phyloP scores from a whole-genome alignment of 169 alveolate species.

The Cryptosporidium sp. region DNA sequence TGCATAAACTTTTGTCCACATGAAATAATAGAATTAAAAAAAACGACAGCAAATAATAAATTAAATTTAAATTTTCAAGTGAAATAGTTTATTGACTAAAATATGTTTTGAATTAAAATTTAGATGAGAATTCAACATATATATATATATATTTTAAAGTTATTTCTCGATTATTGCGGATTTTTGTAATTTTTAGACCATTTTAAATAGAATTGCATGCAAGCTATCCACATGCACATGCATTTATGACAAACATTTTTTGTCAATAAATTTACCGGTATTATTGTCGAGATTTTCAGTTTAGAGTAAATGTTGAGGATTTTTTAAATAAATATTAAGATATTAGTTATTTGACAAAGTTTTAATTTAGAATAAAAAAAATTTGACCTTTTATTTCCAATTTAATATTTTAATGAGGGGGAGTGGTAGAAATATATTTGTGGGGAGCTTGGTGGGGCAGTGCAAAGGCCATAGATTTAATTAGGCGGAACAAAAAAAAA shows the following conservation, averaged over 20 bases:
- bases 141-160: no score
- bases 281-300: not conserved
- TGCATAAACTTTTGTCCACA: slow-evolving; percentile 43
- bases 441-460: slow-evolving; percentile 74
- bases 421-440: not conserved
- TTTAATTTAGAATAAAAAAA: not conserved
- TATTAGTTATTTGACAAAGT: no score
- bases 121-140: no score
- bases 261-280: not conserved
- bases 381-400: not conserved
- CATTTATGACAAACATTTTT: not conserved
- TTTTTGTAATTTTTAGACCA: not conserved
- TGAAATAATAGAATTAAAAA: not conserved
- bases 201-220: not conserved
- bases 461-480: slow-evolving; percentile 11
- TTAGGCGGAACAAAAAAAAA: slow-evolving; percentile 10
- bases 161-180: not conserved
- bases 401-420: slow-evolving; percentile 7
- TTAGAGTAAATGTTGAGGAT: no score
- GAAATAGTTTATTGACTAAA: not conserved
- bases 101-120: not conserved
- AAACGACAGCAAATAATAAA: not conserved
- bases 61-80: not conserved
- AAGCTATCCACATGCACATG: not conserved
- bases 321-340: not conserved